Conservation (phyloP, 2,329 filamentous ascomycete species). For the Fusarium pseudonygamai region DNA sequence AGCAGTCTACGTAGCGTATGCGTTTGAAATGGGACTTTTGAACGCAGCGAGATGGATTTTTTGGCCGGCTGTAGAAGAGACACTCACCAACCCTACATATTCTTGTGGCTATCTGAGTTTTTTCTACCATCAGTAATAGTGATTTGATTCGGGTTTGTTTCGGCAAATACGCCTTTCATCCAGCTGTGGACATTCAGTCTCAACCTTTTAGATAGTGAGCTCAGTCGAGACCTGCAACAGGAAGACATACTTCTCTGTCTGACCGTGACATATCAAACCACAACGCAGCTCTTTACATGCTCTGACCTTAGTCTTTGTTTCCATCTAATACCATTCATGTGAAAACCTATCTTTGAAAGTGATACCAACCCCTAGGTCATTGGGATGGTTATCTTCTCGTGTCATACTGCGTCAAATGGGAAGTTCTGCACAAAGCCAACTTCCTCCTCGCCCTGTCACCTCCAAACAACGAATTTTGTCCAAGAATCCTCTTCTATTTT, state of each 20-base stretch:
- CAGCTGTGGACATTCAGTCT: neutral
- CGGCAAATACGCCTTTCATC: neutral
- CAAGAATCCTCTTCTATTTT: neutral
- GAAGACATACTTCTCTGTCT: neutral
- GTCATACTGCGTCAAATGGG: rapidly evolving
- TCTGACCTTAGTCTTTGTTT: rapidly evolving
- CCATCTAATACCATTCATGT: rapidly evolving
- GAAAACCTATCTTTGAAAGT: too few species aligned
- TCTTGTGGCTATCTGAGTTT: neutral
- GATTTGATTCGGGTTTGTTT: too few species aligned
- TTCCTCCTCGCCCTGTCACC: rapidly evolving
- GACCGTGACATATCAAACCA: neutral
- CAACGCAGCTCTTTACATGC: neutral
- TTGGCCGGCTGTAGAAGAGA: neutral
- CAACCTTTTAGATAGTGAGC: neutral
- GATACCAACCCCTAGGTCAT: neutral
- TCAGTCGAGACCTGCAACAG: neutral
- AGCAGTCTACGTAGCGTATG: rapidly evolving
- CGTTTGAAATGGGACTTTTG: neutral
- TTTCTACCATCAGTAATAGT: neutral
- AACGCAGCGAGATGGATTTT: too few species aligned
- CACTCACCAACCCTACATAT: too few species aligned
- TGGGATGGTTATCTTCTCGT: rapidly evolving
- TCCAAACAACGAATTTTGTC: too few species aligned
- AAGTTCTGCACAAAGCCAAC: neutral